Evolutionary conservation across 306 rosid species (phyloP).

Genomic region (Alnus glutinosa): DNA sequence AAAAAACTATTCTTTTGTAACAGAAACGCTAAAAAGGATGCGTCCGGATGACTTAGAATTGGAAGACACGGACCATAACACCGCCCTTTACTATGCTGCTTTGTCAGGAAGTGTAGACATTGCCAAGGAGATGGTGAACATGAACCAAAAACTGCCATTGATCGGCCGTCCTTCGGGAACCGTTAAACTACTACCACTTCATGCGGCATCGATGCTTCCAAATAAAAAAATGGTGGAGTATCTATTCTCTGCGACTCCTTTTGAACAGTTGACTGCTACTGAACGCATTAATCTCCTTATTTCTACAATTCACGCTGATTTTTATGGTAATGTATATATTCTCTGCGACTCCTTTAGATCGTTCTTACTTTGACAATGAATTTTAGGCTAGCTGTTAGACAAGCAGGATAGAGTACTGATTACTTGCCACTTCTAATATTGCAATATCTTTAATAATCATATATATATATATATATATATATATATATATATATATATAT

Average conservation of each 20-base stretch:
- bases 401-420: no score
- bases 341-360: no score
- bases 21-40: not conserved
- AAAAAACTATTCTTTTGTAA: not conserved
- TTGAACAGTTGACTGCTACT: not conserved
- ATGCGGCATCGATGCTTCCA: not conserved
- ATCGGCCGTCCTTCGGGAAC: no score
- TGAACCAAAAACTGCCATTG: not conserved
- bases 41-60: not conserved
- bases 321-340: no score
- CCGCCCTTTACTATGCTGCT: not conserved
- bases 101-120: not conserved
- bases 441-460: no score
- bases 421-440: no score
- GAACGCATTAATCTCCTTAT: slow-evolving; percentile 2
- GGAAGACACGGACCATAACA: not conserved
- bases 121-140: not conserved
- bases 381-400: no score
- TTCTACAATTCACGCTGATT: no score
- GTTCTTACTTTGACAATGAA: no score
- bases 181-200: not conserved
- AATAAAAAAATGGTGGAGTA: not conserved
- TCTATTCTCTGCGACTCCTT: slow-evolving; percentile 6
- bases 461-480: no score
- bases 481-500: no score